Evolutionary conservation across 2,329 filamentous ascomycete species (phyloP).

Genomic region (Aspergillus versicolor): DNA sequence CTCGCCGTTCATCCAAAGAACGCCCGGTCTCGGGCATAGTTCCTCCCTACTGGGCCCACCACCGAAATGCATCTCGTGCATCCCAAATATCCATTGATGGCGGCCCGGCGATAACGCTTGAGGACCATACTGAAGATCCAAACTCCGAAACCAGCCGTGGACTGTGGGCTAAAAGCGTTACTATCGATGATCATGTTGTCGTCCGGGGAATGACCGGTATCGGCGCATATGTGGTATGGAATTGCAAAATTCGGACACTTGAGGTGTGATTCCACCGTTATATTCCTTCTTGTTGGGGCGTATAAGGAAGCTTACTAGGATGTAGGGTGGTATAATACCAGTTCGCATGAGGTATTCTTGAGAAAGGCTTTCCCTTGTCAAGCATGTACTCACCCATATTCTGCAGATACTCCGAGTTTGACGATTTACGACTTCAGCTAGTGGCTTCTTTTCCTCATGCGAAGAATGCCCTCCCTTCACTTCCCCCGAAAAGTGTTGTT

Average conservation of each 20-base stretch:
- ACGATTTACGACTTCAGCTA: conserved; percentile 72
- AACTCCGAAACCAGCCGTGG: conserved; percentile 56
- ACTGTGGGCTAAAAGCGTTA: conserved; percentile 63
- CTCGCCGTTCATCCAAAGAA: conserved; percentile 21
- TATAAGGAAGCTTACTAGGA: conserved; percentile 16
- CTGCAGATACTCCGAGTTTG: conserved; percentile 84
- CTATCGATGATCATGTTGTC: conserved; percentile 62
- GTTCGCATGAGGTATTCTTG: conserved; percentile 56
- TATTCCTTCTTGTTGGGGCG: neutral
- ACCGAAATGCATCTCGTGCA: conserved; percentile 40
- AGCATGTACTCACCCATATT: conserved; percentile 19
- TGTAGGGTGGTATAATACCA: conserved; percentile 56
- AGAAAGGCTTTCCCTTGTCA: neutral
- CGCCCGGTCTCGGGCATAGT: conserved; percentile 33
- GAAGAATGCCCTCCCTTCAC: conserved; percentile 76
- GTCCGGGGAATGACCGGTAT: conserved; percentile 59
- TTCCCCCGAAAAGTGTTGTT: conserved; percentile 89
- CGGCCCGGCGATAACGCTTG: conserved; percentile 56
- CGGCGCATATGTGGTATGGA: conserved; percentile 96
- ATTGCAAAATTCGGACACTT: conserved; percentile 81
- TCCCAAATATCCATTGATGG: conserved; percentile 40
- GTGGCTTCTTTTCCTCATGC: conserved; percentile 80
- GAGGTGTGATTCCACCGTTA: conserved; percentile 56
- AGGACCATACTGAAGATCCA: conserved; percentile 63
- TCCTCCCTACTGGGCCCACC: conserved; percentile 49